Evolutionary conservation across 345 rosid species (phyloP), one percentile per base, ranked within the genome.

Genomic region (Bruguiera parviflora): DNA sequence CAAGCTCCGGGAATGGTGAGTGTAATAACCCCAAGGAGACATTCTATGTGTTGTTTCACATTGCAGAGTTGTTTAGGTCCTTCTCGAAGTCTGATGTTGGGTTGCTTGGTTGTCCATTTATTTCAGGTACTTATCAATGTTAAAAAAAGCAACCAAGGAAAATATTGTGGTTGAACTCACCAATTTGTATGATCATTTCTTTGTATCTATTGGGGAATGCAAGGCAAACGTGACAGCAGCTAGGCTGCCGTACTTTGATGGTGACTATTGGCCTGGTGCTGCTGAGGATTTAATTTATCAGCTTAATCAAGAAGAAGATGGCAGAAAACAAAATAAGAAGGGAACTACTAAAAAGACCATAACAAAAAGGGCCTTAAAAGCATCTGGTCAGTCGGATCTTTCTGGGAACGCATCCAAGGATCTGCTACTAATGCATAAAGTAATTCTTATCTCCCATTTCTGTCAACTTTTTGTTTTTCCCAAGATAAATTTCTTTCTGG

Each of bases 191-290:
- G 99, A 96, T 70, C 99, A 87, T 77, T 96, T 96, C 86, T 96
- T 96, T 68, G 81, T 84, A 67, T 79, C 89, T 72, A 73, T 73
- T 39, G 97, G 98, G 65, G 99, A 96, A 82, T 85, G 90, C 73
- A 90, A 85, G 80, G 94, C 94, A 63, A 92, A 87, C 83, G 95
- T 92, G 67, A 96, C 99, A 18, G 99, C 99, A 47, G 89, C 97
- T 62, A 92, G 98, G 84, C 87, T 96, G 58, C 99, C 99, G 33
- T 96, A 96, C 81, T 96, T 96, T 73, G 99, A 96, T 75, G 99
- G 99, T 78, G 98, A 96, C 82, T 96, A 96, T 75, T 96, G 99
- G 99, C 98, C 99, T 64, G 99, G 98, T 78, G 99, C 98, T 63
- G 98, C 99, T 4, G 99, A 96, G 84, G 98, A 96, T 79, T 80